These are phyloP conservation scores for Coemansia sp. DNA, from an alignment of 192 early-diverging fungal species.

Conservation along the genomic window DNA sequence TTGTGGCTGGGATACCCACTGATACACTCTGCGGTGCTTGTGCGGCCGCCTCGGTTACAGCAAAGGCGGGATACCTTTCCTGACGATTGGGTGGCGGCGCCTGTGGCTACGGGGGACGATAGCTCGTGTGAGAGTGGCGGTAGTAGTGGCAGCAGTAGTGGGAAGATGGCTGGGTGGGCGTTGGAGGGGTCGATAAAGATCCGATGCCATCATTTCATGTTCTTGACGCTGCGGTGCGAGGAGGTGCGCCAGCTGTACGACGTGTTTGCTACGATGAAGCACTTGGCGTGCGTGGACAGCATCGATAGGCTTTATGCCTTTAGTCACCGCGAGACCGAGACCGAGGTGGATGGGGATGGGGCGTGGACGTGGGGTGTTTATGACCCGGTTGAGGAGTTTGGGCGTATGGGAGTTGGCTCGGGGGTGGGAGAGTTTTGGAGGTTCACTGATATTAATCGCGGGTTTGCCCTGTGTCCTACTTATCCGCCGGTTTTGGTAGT, in stretches of 20 bases:
- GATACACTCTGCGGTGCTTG: constrained; percentile 69
- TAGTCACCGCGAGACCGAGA: constrained; percentile 60
- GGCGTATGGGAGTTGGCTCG: constrained; percentile 75
- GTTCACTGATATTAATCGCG: constrained; percentile 68
- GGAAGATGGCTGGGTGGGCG: constrained; percentile 26
- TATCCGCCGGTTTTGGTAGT: constrained; percentile 84
- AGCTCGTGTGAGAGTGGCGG: neutral
- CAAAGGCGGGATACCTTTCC: neutral
- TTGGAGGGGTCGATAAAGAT: constrained; percentile 55
- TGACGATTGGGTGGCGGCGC: constrained; percentile 41
- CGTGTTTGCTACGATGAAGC: constrained; percentile 76
- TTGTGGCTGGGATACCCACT: constrained; percentile 81
- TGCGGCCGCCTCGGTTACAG: constrained; percentile 28
- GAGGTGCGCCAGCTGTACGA: constrained; percentile 69
- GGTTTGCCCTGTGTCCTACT: constrained; percentile 84
- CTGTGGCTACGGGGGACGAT: neutral
- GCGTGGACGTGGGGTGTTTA: constrained; percentile 71
- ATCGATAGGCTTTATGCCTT: constrained; percentile 81
- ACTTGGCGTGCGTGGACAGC: constrained; percentile 72
- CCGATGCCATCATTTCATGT: constrained; percentile 79
- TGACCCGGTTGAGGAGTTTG: constrained; percentile 74
- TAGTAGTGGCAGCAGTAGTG: neutral
- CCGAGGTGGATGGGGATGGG: neutral
- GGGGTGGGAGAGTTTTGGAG: constrained; percentile 68
- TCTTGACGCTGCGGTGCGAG: constrained; percentile 66